Conservation (phyloP, 1,284 basidiomycete genomes). For the Ganoderma lucidum region DNA sequence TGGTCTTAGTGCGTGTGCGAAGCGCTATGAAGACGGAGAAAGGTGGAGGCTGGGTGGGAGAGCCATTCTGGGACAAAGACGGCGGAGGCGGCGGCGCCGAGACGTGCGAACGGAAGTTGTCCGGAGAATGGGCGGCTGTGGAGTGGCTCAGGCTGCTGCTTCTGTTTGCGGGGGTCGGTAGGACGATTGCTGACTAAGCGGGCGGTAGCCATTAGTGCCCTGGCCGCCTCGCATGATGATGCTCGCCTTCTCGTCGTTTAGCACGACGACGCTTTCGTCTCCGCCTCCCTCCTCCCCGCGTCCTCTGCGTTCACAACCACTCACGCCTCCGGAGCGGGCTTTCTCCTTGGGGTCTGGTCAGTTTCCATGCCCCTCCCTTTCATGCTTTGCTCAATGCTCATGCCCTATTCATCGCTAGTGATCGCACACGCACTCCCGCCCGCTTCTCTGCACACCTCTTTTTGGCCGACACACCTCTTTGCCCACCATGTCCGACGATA, state of each 20-base stretch:
- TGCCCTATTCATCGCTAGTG: conserved; percentile 19
- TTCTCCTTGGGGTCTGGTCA: conserved; percentile 26
- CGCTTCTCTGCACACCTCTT: conserved; percentile 11
- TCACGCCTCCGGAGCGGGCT: conserved; percentile 21
- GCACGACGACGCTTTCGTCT: conserved; percentile 34
- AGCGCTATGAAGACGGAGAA: conserved; percentile 17
- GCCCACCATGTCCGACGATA: conserved; percentile 52
- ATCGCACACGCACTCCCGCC: conserved; percentile 31
- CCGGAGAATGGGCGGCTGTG: not conserved
- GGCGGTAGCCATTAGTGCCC: conserved; percentile 29
- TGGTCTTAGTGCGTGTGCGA: conserved; percentile 4
- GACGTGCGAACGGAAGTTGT: conserved; percentile 20
- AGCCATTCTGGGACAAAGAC: not conserved
- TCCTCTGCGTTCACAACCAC: conserved; percentile 9
- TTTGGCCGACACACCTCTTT: conserved; percentile 8
- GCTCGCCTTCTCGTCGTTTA: conserved; percentile 35
- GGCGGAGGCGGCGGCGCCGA: conserved; percentile 6
- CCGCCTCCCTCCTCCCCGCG: conserved; percentile 11
- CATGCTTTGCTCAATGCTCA: conserved; percentile 16
- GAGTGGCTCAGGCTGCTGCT: too few relatives aligned
- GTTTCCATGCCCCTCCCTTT: conserved; percentile 23
- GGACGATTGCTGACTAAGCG: conserved; percentile 36
- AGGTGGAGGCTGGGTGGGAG: conserved; percentile 2
- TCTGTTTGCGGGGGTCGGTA: conserved; percentile 17
- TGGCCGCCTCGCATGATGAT: conserved; percentile 29